Percentiles rank a stretch among this genome's conserved stretches.
Evolutionary conservation across 331 rosid genomes (phyloP).

Genomic region (Spiraea crenata): DNA sequence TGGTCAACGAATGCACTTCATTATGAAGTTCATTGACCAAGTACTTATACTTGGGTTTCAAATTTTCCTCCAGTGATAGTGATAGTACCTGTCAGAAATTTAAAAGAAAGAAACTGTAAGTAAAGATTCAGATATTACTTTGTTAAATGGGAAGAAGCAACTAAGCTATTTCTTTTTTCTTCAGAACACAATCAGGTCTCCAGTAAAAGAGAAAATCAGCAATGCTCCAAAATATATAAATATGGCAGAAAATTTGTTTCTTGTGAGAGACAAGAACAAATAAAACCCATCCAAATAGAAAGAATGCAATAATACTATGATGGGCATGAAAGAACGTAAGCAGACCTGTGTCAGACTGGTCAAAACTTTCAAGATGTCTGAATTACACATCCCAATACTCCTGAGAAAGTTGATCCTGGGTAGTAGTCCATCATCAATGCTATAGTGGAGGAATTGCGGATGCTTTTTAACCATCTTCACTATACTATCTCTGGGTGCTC

Average conservation of each 20-base stretch:
- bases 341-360: constrained; percentile 94
- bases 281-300: constrained; percentile 1
- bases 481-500: constrained; percentile 82
- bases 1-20: constrained; percentile 88
- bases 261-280: neutral
- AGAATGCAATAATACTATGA: neutral
- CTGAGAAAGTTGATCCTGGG: constrained; percentile 94
- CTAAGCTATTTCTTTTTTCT: neutral
- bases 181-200: no score
- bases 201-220: neutral
- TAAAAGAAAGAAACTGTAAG: neutral
- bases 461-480: constrained; percentile 96
- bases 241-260: neutral
- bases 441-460: constrained; percentile 96
- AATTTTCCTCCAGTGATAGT: constrained; percentile 83
- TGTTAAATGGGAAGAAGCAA: constrained; percentile 1
- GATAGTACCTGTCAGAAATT: constrained; percentile 65
- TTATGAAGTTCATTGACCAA: constrained; percentile 85
- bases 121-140: neutral
- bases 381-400: constrained; percentile 88
- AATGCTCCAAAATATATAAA: neutral
- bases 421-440: constrained; percentile 82
- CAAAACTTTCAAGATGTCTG: constrained; percentile 83
- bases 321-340: constrained; percentile 18
- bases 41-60: constrained; percentile 92